Evolutionary conservation across 1,139 yeast species (phyloP).

Genomic region (Suhomyces coccinellae): DNA sequence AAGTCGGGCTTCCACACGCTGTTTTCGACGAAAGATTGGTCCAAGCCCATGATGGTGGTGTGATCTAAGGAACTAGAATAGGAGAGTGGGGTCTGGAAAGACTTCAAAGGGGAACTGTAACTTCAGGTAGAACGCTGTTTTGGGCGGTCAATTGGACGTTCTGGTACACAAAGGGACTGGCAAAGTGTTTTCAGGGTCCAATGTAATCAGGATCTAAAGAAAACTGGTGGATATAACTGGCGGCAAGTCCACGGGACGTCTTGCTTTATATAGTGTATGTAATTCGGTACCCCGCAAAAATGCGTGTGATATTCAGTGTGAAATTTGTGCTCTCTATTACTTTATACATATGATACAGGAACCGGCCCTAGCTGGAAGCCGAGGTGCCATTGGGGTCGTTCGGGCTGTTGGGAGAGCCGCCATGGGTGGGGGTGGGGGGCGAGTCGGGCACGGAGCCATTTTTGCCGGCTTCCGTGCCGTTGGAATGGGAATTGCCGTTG

Average conservation of each 20-base stretch:
- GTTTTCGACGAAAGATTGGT: slow-evolving; percentile 27
- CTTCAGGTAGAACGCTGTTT: no score
- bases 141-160: no score
- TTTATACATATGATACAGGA: slow-evolving; percentile 6
- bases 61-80: no score
- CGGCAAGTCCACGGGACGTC: neutral
- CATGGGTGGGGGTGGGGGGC: neutral
- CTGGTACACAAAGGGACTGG: no score
- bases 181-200: no score
- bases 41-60: slow-evolving; percentile 12
- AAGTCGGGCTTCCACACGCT: slow-evolving; percentile 56
- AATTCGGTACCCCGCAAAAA: slow-evolving; percentile 3
- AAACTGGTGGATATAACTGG: no score
- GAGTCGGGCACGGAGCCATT: neutral
- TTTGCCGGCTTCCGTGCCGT: neutral
- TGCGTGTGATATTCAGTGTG: neutral
- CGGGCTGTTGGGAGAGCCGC: neutral
- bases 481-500: neutral
- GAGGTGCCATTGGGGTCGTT: neutral
- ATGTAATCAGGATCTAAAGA: no score
- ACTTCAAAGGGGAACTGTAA: neutral
- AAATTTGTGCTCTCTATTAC: neutral
- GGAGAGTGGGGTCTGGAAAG: no score
- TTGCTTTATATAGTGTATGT: neutral
- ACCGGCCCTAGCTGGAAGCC: slow-evolving; percentile 1